Evolutionary conservation across 768 basidiomycete species (phyloP).

Genomic region (Sarcodon aspratus): DNA sequence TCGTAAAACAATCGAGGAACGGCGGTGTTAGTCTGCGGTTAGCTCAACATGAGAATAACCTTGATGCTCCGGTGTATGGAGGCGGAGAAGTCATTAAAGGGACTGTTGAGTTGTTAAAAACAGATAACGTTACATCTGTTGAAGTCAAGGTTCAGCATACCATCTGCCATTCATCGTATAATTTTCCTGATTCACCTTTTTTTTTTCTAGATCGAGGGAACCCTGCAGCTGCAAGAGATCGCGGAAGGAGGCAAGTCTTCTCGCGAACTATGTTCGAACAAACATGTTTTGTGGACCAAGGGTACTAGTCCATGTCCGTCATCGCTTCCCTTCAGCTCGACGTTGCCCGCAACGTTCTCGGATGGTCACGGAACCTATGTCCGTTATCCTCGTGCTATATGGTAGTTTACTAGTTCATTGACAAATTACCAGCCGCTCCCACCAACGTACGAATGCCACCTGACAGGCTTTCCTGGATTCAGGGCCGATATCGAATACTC

Average conservation of each 20-base stretch:
- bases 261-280: slow-evolving; percentile 39
- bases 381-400: slow-evolving; percentile 10
- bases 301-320: slow-evolving; percentile 39
- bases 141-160: slow-evolving; percentile 44
- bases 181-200: neutral
- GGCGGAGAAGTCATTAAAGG: slow-evolving; percentile 41
- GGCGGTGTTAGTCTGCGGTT: slow-evolving; percentile 42
- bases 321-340: slow-evolving; percentile 39
- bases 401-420: slow-evolving; percentile 2
- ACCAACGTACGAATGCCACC: slow-evolving; percentile 56
- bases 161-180: neutral
- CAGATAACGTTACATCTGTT: slow-evolving; percentile 43
- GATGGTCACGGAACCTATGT: slow-evolving; percentile 51
- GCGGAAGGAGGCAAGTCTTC: slow-evolving; percentile 54
- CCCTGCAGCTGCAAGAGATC: slow-evolving; percentile 45
- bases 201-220: slow-evolving; percentile 44
- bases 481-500: slow-evolving; percentile 53
- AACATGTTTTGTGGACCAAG: slow-evolving; percentile 46
- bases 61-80: slow-evolving; percentile 47
- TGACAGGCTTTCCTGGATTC: slow-evolving; percentile 66
- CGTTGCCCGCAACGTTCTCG: slow-evolving; percentile 46
- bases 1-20: slow-evolving; percentile 47
- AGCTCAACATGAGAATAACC: slow-evolving; percentile 37
- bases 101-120: slow-evolving; percentile 39
- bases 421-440: slow-evolving; percentile 42